phyloP scores from a whole-genome alignment of 495 filamentous ascomycete species.

The Terfezia claveryi region DNA sequence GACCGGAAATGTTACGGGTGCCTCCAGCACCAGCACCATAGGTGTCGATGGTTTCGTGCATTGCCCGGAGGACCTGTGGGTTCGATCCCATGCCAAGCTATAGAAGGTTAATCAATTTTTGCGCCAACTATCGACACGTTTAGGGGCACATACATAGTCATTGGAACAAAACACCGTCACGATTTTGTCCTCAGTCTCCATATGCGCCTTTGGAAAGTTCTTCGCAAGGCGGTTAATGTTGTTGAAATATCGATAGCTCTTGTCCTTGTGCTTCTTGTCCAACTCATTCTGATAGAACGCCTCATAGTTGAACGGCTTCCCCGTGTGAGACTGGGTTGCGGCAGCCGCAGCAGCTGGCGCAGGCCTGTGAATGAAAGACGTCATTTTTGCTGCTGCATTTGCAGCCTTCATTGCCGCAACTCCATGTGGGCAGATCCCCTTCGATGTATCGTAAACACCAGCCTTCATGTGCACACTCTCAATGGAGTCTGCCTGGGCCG shows the following conservation, averaged over 20 bases:
- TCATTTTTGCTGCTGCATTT: slow-evolving; percentile 4
- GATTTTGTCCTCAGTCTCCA: slow-evolving; percentile 58
- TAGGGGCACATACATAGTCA: slow-evolving; percentile 36
- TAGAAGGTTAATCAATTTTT: neutral
- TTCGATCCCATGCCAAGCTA: slow-evolving; percentile 83
- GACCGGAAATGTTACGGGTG: slow-evolving; percentile 91
- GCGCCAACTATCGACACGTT: neutral
- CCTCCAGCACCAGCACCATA: slow-evolving; percentile 92
- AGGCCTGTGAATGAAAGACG: neutral
- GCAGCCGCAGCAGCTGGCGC: slow-evolving; percentile 5
- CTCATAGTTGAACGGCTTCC: slow-evolving; percentile 58
- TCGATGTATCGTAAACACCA: slow-evolving; percentile 15
- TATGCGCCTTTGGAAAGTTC: slow-evolving; percentile 89
- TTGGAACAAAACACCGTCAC: slow-evolving; percentile 99
- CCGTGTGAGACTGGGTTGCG: slow-evolving; percentile 17
- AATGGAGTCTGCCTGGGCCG: slow-evolving; percentile 12
- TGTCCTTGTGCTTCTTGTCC: slow-evolving; percentile 98
- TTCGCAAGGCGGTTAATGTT: slow-evolving; percentile 97
- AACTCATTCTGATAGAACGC: slow-evolving; percentile 71
- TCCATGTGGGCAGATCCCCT: slow-evolving; percentile 18
- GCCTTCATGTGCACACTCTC: slow-evolving; percentile 16
- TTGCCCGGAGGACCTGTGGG: slow-evolving; percentile 58
- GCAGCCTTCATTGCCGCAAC: slow-evolving; percentile 15
- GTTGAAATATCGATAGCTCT: slow-evolving; percentile 99
- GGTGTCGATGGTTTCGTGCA: slow-evolving; percentile 85